A percentile compares a stretch with the other conserved stretches of the same genome.
These are phyloP conservation scores for Rubus idaeus DNA, from an alignment of 306 rosid genomes.

Conservation along the genomic window DNA sequence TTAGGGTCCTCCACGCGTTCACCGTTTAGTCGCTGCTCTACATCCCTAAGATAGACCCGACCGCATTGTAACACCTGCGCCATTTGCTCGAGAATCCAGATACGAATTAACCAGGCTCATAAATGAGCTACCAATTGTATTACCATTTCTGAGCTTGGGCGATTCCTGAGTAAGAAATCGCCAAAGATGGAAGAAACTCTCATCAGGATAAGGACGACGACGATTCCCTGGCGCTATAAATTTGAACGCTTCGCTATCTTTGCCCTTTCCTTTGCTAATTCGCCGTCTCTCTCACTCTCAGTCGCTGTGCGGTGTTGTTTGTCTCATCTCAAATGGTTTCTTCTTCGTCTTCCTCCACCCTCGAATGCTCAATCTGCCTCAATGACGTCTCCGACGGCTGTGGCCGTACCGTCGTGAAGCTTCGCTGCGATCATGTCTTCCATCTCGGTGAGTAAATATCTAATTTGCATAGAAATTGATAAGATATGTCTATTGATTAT, in stretches of 20 bases:
- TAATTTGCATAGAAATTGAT: too few relatives aligned
- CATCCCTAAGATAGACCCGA: too few relatives aligned
- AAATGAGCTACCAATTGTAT: not conserved
- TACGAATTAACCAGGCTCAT: not conserved
- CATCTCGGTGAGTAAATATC: constrained; percentile 20
- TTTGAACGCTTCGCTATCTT: too few relatives aligned
- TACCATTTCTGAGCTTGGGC: not conserved
- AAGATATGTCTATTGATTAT: too few relatives aligned
- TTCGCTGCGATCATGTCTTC: constrained; percentile 18
- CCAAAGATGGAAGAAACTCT: not conserved
- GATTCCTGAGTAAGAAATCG: not conserved
- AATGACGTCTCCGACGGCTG: not conserved
- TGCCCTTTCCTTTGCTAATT: too few relatives aligned
- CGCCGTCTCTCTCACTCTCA: not conserved
- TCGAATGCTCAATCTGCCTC: constrained; percentile 16
- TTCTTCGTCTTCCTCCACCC: not conserved
- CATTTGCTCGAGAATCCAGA: not conserved
- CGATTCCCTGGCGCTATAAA: not conserved
- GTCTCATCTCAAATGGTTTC: constrained; percentile 9
- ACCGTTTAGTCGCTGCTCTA: too few relatives aligned
- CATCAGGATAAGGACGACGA: not conserved
- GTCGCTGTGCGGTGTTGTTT: not conserved
- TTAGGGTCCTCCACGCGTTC: too few relatives aligned
- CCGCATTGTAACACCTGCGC: too few relatives aligned
- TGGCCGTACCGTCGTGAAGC: constrained; percentile 18